Conservation (phyloP, 768 basidiomycete species). For the Calocera viscosa region DNA sequence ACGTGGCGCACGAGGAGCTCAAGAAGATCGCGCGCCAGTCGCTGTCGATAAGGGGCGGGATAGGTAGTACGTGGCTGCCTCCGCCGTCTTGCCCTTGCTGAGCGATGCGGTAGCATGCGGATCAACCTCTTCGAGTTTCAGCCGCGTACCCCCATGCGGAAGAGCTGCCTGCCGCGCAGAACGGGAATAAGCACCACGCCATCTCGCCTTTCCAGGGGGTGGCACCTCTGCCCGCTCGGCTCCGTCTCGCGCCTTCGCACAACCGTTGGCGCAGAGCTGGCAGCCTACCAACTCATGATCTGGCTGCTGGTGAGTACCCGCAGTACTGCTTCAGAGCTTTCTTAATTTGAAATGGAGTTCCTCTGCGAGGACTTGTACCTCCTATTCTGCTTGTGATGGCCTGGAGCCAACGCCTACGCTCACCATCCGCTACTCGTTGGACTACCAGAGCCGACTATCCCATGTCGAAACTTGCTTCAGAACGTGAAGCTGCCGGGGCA, state of each 20-base stretch:
- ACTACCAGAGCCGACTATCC: constrained; percentile 56
- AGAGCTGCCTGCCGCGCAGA: constrained; percentile 47
- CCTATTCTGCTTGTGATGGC: too few species aligned
- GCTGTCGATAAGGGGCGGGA: constrained; percentile 60
- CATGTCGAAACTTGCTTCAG: constrained; percentile 85
- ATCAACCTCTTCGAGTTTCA: constrained; percentile 82
- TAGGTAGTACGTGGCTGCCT: constrained; percentile 70
- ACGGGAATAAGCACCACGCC: constrained; percentile 42
- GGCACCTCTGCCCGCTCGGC: constrained; percentile 55
- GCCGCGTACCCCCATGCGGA: constrained; percentile 81
- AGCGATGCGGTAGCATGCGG: constrained; percentile 47
- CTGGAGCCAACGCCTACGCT: constrained; percentile 79
- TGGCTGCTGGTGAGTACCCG: too few species aligned
- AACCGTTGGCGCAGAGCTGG: constrained; percentile 50
- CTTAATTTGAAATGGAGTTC: too few species aligned
- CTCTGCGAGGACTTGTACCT: too few species aligned
- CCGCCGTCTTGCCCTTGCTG: constrained; percentile 1
- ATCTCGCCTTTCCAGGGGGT: constrained; percentile 69
- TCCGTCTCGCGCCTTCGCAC: constrained; percentile 40
- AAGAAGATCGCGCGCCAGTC: constrained; percentile 64
- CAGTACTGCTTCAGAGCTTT: too few species aligned
- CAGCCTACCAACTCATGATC: constrained; percentile 70
- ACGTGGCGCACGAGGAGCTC: constrained; percentile 80
- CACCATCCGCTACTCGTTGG: constrained; percentile 68
- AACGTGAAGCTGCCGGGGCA: constrained; percentile 78